These are phyloP conservation scores for Mikania micrantha DNA, from an alignment of 129 eudicot species.

Conservation along the genomic window DNA sequence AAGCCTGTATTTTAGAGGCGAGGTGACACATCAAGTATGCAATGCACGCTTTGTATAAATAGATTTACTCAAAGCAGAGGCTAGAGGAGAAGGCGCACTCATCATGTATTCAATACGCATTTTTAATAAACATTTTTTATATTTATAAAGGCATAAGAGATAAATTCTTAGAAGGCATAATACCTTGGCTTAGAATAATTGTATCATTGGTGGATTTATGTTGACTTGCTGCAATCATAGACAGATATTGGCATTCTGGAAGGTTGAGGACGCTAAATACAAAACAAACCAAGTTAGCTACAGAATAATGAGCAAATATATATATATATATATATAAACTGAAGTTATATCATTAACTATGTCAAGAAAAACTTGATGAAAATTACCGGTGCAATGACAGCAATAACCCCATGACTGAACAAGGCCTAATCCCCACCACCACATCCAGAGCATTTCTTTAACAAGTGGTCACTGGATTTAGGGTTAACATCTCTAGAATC, in stretches of 20 bases:
- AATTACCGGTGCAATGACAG: constrained; percentile 82
- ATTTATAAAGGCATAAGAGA: too few relatives aligned
- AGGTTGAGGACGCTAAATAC: constrained; percentile 58
- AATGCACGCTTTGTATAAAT: not conserved
- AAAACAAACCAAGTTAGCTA: too few relatives aligned
- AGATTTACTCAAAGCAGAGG: too few relatives aligned
- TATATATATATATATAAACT: not conserved
- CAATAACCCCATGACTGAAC: constrained; percentile 97
- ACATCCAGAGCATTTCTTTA: constrained; percentile 65
- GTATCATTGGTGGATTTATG: constrained; percentile 32
- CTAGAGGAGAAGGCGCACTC: too few relatives aligned
- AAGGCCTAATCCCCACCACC: constrained; percentile 94
- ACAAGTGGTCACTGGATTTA: constrained; percentile 28
- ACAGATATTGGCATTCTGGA: constrained; percentile 66
- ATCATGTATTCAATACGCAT: too few relatives aligned
- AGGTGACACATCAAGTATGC: too few relatives aligned
- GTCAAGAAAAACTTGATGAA: not conserved
- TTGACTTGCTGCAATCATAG: constrained; percentile 33
- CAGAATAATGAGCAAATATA: too few relatives aligned
- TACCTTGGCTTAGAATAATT: constrained; percentile 48
- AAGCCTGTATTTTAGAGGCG: not conserved
- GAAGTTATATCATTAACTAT: not conserved
- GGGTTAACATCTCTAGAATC: constrained; percentile 22
- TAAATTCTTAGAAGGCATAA: too few relatives aligned
- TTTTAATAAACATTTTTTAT: not conserved